Evolutionary conservation across 73 alveolate genomes (phyloP), one percentile per base, ranked within the genome.

Genomic region (Blepharisma japonicum): DNA sequence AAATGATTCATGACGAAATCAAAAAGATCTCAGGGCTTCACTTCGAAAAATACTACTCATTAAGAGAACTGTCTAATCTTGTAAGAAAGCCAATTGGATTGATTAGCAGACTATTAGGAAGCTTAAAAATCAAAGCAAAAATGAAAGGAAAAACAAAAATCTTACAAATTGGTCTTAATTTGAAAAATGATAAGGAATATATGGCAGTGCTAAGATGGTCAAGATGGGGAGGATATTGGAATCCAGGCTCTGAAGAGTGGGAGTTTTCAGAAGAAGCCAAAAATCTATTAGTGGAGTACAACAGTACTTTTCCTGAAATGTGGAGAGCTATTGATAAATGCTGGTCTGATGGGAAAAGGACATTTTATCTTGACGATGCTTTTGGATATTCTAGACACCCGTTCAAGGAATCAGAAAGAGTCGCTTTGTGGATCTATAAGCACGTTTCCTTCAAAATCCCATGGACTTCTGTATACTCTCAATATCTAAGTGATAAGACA

Each of bases 171-270:
- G 74, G 74, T 9, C 74, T 61, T 2, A 61, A 61, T 25, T 25
- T 61, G 50, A 61, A 61, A 25, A n/a, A 61, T 5, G 74, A 61
- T 25, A n/a, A 39, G 11, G 74, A 61, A 8, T 61, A 61, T 61
- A 39, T 61, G 47, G 14, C 74, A 39, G 74, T 25, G 2, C 47
- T 61, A 18, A 61, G 74, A 5, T 61, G 74, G 74, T n/a, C 74
- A 8, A n/a, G 74, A 9, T 61, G 74, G 74, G 74, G 74, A 61
- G 74, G 49, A 25, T 61, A 61, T 61, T 61, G 74, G 74, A 25
- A 25, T 2, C 42, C 42, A 32, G 23, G 18, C 23, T 61, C 74
- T 20, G 74, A 61, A 18, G 74, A 61, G 2, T 61, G 74, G 74
- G 74, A 61, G 47, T 61, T 14, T 61, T 61, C 74, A 25, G 74